Percentiles rank a stretch among this genome's conserved stretches.
These are phyloP conservation scores for Rhodotorula mucilaginosa DNA, from an alignment of 1,284 basidiomycete genomes.

Conservation along the genomic window DNA sequence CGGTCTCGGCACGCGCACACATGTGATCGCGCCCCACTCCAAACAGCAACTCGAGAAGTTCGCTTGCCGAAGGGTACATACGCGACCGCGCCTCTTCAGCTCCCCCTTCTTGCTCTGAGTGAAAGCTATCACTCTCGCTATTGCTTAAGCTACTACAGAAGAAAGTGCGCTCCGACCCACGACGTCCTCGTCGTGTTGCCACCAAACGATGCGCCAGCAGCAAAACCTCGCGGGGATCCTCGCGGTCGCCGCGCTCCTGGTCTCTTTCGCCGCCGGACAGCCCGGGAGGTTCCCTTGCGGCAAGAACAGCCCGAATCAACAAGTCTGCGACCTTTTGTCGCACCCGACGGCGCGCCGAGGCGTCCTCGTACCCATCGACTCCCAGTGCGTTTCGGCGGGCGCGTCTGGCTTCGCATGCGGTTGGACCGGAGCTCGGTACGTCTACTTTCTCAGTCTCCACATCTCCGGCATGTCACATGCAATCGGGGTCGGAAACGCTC, in stretches of 20 bases:
- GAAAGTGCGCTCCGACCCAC: neutral
- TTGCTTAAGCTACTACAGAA: too few species aligned
- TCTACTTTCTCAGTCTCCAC: neutral
- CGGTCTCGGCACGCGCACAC: too few species aligned
- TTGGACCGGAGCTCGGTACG: conserved; percentile 24
- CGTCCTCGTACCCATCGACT: conserved; percentile 17
- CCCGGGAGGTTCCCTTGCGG: conserved; percentile 31
- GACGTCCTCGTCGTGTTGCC: too few species aligned
- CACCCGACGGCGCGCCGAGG: conserved; percentile 10
- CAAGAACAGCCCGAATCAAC: conserved; percentile 13
- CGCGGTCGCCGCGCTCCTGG: conserved; percentile 16
- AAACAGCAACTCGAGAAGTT: too few species aligned
- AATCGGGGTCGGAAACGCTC: neutral
- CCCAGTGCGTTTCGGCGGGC: conserved; percentile 15
- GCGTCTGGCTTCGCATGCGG: conserved; percentile 22
- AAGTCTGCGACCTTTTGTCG: conserved; percentile 21
- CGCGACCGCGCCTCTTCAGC: too few species aligned
- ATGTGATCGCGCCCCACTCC: too few species aligned
- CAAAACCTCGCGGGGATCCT: neutral
- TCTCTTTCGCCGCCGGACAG: conserved; percentile 14
- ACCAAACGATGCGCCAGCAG: neutral
- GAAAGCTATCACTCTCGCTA: too few species aligned
- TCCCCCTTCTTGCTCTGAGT: too few species aligned
- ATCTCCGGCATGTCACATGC: neutral
- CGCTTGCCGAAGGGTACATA: too few species aligned